phyloP scores from a whole-genome alignment of 345 rosid species.

The Brassica juncea region DNA sequence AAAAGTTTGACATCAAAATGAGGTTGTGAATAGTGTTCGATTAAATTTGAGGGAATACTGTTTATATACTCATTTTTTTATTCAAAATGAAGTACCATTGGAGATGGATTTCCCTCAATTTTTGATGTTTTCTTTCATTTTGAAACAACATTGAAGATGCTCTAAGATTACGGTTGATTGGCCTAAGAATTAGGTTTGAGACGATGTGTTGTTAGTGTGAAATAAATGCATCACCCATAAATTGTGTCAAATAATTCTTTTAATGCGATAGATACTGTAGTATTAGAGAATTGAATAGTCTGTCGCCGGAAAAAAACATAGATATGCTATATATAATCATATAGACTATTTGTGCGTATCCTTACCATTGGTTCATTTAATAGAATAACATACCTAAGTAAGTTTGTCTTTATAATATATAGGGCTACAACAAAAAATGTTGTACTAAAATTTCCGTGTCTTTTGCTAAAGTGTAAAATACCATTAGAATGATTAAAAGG shows the following conservation, averaged over 20 bases:
- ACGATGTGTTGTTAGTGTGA: constrained; percentile 32
- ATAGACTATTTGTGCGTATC: constrained; percentile 16
- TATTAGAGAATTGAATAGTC: constrained; percentile 8
- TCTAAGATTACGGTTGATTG: constrained; percentile 31
- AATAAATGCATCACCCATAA: constrained; percentile 39
- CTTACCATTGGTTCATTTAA: not conserved
- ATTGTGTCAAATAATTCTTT: constrained; percentile 16
- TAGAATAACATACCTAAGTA: not conserved
- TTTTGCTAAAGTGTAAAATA: not conserved
- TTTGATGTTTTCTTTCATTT: too few relatives aligned
- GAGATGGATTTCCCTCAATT: too few relatives aligned
- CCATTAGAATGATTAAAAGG: too few relatives aligned
- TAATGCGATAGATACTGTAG: constrained; percentile 5
- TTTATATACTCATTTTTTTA: too few relatives aligned
- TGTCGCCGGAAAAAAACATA: not conserved
- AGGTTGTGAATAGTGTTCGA: too few relatives aligned
- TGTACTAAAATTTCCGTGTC: not conserved
- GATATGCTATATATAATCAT: not conserved
- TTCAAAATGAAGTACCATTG: too few relatives aligned
- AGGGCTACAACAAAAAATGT: not conserved
- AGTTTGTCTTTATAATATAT: not conserved
- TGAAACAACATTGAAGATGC: too few relatives aligned
- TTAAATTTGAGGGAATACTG: too few relatives aligned
- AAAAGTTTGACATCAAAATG: too few relatives aligned
- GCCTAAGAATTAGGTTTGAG: constrained; percentile 42